phyloP scores from a whole-genome alignment of 345 rosid species.

The Acer campestre region DNA sequence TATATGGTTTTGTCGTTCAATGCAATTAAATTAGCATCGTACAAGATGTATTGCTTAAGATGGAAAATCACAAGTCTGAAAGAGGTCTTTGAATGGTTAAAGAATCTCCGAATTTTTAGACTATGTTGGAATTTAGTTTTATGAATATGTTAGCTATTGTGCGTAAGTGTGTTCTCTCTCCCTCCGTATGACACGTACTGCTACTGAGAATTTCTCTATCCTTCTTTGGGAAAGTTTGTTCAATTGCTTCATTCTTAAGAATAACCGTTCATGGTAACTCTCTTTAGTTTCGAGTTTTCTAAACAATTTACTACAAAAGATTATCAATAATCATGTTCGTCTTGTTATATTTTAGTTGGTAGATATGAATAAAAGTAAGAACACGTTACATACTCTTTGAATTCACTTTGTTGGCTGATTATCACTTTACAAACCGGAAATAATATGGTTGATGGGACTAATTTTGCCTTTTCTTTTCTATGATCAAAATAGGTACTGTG shows the following conservation, averaged over 20 bases:
- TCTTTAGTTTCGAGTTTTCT: neutral
- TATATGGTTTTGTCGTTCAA: neutral
- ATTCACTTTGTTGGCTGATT: neutral
- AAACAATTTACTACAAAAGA: neutral
- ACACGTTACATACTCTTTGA: neutral
- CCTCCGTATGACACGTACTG: neutral
- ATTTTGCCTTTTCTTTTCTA: slow-evolving; percentile 11
- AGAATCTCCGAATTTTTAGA: neutral
- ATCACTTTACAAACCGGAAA: neutral
- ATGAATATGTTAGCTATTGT: neutral
- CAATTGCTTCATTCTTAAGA: neutral
- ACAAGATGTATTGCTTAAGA: neutral
- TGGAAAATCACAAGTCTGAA: neutral
- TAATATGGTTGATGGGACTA: neutral
- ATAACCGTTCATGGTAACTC: neutral
- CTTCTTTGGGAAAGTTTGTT: neutral
- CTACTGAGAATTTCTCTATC: neutral
- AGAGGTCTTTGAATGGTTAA: neutral
- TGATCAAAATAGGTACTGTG: slow-evolving; percentile 50
- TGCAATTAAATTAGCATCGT: neutral
- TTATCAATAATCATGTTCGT: neutral
- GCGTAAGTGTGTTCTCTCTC: neutral
- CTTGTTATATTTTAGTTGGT: neutral
- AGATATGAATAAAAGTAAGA: neutral
- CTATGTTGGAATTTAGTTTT: neutral